Evolutionary conservation across 2,329 filamentous ascomycete genomes (phyloP), one percentile per base, ranked within the genome.

Genomic region (Capronia coronata): DNA sequence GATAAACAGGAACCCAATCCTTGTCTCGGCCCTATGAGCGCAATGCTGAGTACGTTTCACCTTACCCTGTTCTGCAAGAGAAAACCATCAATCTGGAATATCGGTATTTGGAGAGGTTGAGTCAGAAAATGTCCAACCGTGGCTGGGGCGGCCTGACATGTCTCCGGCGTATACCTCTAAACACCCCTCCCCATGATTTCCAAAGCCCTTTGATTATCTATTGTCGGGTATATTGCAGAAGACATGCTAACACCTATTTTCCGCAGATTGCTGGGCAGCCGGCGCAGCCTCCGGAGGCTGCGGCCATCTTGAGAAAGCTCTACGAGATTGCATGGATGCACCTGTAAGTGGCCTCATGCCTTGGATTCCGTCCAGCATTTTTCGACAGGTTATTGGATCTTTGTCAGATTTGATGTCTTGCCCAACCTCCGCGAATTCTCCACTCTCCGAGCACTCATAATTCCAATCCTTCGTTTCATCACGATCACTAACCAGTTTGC

Each of bases 251-350:
- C 46, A 29, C n/a, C 11, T 25, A 32, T 23, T 9, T 21, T 34
- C 37, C 6, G 55, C 45, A 73, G 71, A 67, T 58, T 74, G 71
- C 62, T 74, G 71, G 71, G 70, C 70, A 25, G 46, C 54, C 3
- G 56, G 49, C 11, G 52, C 52, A 21, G 63, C 68, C 16, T 66
- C 74, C n/a, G 73, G 77, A 62, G 79, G 76, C 34, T 84, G 81
- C 60, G 73, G 73, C 25, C 71, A 71, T 34, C 66, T 84, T 27
- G 81, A 84, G 63, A 72, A 80, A 60, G 75, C 79, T 62, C 66
- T 84, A 59, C 72, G 79, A 60, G 70, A 73, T 46, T 84, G 81
- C 66, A 95, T 96, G 88, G 91, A 97, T 73, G 78, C 78, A 48
- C 82, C 84, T 55, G 80, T 85, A 76, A 63, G 75, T 74, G 61